Evolutionary conservation across 345 rosid genomes (phyloP).

Genomic region (Syzygium oleosum): DNA sequence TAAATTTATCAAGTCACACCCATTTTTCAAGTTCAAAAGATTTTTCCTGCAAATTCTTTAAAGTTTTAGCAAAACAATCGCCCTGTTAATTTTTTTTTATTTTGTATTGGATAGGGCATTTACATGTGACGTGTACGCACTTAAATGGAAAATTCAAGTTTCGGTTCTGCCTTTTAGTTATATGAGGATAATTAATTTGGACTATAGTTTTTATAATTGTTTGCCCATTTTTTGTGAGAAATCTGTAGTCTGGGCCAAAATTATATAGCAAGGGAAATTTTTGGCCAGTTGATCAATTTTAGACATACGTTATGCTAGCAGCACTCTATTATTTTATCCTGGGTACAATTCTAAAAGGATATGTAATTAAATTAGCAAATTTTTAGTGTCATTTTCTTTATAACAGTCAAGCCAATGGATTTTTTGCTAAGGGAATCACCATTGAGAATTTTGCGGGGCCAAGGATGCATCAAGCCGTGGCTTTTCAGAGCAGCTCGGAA

Average conservation of each 20-base stretch:
- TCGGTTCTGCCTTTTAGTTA: not conserved
- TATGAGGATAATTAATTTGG: not conserved
- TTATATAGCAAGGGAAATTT: not conserved
- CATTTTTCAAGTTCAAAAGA: not conserved
- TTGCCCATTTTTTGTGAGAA: not conserved
- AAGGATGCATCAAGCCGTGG: constrained; percentile 12
- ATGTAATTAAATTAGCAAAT: no score
- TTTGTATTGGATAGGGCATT: not conserved
- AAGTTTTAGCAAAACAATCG: not conserved
- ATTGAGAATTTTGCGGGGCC: constrained; percentile 7
- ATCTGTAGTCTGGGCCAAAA: not conserved
- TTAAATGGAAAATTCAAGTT: not conserved
- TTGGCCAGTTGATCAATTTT: not conserved
- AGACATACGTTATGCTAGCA: not conserved
- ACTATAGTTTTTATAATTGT: not conserved
- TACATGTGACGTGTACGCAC: not conserved
- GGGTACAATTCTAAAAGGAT: no score
- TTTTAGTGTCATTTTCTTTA: no score
- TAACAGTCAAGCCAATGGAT: no score
- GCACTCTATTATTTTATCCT: not conserved
- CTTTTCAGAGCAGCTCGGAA: constrained; percentile 4
- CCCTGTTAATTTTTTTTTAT: not conserved
- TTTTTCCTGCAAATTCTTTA: not conserved
- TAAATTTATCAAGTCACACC: not conserved
- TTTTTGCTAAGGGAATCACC: no score